These are phyloP conservation scores for Kazachstania viticola DNA, from an alignment of 805 yeast genomes.

Conservation along the genomic window DNA sequence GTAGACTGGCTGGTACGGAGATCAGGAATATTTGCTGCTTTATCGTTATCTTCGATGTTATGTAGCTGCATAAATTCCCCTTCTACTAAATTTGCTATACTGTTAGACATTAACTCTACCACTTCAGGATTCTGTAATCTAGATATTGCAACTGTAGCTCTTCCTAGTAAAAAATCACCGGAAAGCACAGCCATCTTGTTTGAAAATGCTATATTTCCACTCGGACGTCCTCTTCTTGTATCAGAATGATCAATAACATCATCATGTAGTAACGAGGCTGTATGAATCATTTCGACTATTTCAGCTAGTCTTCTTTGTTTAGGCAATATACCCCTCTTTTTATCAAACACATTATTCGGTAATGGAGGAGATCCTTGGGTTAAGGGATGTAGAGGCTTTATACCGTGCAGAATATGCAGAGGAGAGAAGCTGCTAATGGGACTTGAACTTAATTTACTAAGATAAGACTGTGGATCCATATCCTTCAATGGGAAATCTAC, in stretches of 20 bases:
- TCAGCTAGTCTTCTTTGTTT: constrained; percentile 93
- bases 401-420: constrained; percentile 72
- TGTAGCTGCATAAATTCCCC: constrained; percentile 98
- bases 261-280: constrained; percentile 90
- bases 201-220: constrained; percentile 87
- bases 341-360: constrained; percentile 39
- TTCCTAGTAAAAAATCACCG: constrained; percentile 88
- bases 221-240: constrained; percentile 78
- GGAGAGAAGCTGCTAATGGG: constrained; percentile 52
- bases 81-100: constrained; percentile 93
- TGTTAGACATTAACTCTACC: constrained; percentile 85
- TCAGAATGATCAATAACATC: constrained; percentile 91
- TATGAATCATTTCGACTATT: constrained; percentile 96
- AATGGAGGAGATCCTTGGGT: constrained; percentile 66
- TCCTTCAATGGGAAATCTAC: constrained; percentile 39
- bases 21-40: constrained; percentile 14
- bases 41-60: constrained; percentile 56
- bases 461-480: background rate
- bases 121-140: constrained; percentile 94
- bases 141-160: constrained; percentile 94
- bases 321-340: constrained; percentile 70
- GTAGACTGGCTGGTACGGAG: constrained; percentile 44
- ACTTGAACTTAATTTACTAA: background rate
- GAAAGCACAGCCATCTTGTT: constrained; percentile 97
- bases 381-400: constrained; percentile 85